A percentile compares a stretch with the other conserved stretches of the same genome.
These are phyloP conservation scores for Dittrichia graveolens DNA, from an alignment of 129 eudicot species.

Conservation along the genomic window DNA sequence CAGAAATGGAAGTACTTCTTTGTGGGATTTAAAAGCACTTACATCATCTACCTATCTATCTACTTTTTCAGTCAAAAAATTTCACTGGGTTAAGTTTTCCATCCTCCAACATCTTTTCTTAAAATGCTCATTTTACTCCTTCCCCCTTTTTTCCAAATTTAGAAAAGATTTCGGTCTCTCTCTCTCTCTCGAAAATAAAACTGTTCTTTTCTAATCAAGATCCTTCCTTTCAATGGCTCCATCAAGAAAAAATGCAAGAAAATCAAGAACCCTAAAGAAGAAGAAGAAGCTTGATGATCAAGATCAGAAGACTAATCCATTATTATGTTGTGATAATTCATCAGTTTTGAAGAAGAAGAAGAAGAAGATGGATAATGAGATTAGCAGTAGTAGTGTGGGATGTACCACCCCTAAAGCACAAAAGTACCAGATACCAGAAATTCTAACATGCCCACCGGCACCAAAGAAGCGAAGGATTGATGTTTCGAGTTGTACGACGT, in stretches of 20 bases:
- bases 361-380: constrained; percentile 21
- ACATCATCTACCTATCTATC: constrained; percentile 17
- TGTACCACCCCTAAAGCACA: constrained; percentile 86
- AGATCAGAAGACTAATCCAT: not conserved
- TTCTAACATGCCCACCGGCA: constrained; percentile 80
- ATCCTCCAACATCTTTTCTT: constrained; percentile 19
- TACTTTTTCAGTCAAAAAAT: constrained; percentile 39
- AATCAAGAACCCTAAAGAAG: constrained; percentile 35
- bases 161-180: constrained; percentile 23
- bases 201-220: not conserved
- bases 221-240: constrained; percentile 56
- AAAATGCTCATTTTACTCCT: constrained; percentile 24
- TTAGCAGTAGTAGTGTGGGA: constrained; percentile 29
- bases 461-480: constrained; percentile 58
- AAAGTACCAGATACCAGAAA: constrained; percentile 66
- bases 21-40: constrained; percentile 30
- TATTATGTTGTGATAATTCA: constrained; percentile 16
- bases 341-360: constrained; percentile 8
- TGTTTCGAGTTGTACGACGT: constrained; percentile 36
- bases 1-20: constrained; percentile 8
- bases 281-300: constrained; percentile 31
- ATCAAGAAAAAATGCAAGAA: constrained; percentile 46
- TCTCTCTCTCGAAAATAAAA: not conserved
- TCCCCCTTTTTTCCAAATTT: constrained; percentile 22
- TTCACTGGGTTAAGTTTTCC: constrained; percentile 13